Base-by-base conservation (phyloP, 805 yeast species). In the Saccharomycopsis amapae region DNA sequence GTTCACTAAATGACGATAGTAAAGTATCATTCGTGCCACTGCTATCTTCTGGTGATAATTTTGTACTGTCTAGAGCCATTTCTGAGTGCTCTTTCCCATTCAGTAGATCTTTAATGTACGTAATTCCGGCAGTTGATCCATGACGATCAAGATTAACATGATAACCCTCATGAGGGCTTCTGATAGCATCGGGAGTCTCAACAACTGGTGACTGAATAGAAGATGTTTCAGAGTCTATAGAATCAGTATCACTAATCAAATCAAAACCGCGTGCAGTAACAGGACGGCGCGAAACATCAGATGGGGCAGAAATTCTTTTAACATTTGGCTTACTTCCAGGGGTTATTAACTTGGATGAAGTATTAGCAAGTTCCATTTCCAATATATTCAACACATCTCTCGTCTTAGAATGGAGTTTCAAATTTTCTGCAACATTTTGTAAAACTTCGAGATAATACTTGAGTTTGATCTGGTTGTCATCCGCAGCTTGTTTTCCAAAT, bases 321-420 rank as follows among this genome's bases (percentile, higher is more conserved):
- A n/a, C n/a, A n/a, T n/a, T n/a, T n/a, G n/a, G n/a, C n/a, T n/a
- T n/a, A n/a, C n/a, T n/a, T n/a, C n/a, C n/a, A n/a, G n/a, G n/a
- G n/a, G n/a, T n/a, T n/a, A n/a, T n/a, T n/a, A n/a, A n/a, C n/a
- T n/a, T n/a, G n/a, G n/a, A n/a, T n/a, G n/a, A n/a, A n/a, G n/a
- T n/a, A 25, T 32, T 44, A 31, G 20, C n/a, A 10, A 44, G 10
- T 24, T 32, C 51, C 30, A 48, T 36, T 23, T 49, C 45, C 15
- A 46, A 18, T 12, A 47, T 19, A 33, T 49, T 47, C 3, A 35
- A 35, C 15, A 47, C 18, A 26, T 49, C 51, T 20, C 40, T 17
- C 6, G 45, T 41, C 38, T 46, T 49, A 5, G 32, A 46, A 46
- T 32, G 5, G 6, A 46, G 12, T 12, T 35, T 36, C 20, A 45